A percentile compares a stretch with the other conserved stretches of the same genome.
These are phyloP conservation scores for Linnemannia schmuckeri DNA, from an alignment of 192 early-diverging fungal genomes.

Conservation along the genomic window DNA sequence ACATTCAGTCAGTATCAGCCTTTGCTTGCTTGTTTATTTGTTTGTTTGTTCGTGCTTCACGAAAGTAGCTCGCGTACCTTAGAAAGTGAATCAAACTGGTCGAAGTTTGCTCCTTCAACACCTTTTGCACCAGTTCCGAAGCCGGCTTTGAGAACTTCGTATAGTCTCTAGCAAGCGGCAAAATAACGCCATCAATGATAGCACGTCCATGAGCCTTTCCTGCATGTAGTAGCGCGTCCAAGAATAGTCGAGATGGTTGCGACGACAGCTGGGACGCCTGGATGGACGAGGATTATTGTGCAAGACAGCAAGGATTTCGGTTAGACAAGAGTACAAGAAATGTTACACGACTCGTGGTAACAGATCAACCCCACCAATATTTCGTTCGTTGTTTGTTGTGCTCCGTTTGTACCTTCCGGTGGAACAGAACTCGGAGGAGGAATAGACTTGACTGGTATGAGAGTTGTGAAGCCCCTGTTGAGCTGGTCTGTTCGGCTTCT, in stretches of 20 bases:
- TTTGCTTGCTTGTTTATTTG: background rate
- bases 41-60: background rate
- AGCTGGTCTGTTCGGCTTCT: background rate
- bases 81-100: constrained; percentile 35
- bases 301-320: background rate
- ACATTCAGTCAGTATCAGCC: background rate
- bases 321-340: background rate
- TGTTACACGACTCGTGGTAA: background rate
- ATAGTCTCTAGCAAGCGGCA: constrained; percentile 18
- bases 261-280: constrained; percentile 30
- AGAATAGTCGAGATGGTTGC: constrained; percentile 42
- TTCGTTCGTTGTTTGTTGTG: background rate
- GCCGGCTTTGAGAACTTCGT: constrained; percentile 17
- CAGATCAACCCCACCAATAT: background rate
- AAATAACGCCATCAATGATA: constrained; percentile 39
- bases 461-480: background rate
- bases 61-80: constrained; percentile 13
- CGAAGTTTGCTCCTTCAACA: constrained; percentile 36
- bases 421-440: constrained; percentile 19
- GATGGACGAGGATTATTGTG: background rate
- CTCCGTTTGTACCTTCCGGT: constrained; percentile 15
- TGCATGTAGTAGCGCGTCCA: constrained; percentile 31
- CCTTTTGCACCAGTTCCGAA: constrained; percentile 40
- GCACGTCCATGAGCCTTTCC: constrained; percentile 39
- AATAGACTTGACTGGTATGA: constrained; percentile 22